Evolutionary conservation across 768 basidiomycete species (phyloP), one percentile per base, ranked within the genome.

Genomic region (Boletus rufocinnamomeus): DNA sequence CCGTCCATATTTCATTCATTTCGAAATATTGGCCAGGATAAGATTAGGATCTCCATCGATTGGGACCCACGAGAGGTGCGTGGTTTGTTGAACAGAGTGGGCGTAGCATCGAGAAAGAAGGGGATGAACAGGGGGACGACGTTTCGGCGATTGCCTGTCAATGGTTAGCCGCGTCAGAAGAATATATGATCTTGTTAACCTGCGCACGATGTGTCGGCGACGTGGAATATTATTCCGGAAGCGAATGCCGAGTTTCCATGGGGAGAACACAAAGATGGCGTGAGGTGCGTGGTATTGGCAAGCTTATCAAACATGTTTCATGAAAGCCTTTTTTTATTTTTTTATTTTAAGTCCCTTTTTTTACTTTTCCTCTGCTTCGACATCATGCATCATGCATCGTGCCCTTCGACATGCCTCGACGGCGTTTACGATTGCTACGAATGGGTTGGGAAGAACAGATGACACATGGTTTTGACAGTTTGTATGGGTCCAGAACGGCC

Each of bases 301-400:
- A 25, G 21, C 10, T 23, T 23, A 28, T 63, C 54, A 37, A 28
- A 58, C 16, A n/a, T 1, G 40, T 52, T 35, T 46, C 54, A 63
- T 21, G n/a, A 40, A 14, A 16, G 13, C 30, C 3, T 7, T 13
- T 21, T 41, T 23, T 21, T 41, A n/a, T 7, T 17, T 23, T 52
- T 16, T 4, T 19, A n/a, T 27, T n/a, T 35, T 23, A 19, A 16
- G 10, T 53, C 13, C 9, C 17, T 19, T 43, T 16, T 56, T n/a
- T 43, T 10, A 17, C 1, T 37, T 37, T 7, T 10, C 16, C 16
- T 7, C 9, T 38, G n/a, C 25, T 23, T 50, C 47, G 50, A 30
- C n/a, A 27, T 35, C 28, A 40, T 50, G 19, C 16, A 25, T 34
- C 46, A 4, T 47, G 28, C n/a, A n/a, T n/a, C n/a, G n/a, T n/a